Conservation (phyloP, 2,329 filamentous ascomycete genomes). For the Dichotomopilus funicola region DNA sequence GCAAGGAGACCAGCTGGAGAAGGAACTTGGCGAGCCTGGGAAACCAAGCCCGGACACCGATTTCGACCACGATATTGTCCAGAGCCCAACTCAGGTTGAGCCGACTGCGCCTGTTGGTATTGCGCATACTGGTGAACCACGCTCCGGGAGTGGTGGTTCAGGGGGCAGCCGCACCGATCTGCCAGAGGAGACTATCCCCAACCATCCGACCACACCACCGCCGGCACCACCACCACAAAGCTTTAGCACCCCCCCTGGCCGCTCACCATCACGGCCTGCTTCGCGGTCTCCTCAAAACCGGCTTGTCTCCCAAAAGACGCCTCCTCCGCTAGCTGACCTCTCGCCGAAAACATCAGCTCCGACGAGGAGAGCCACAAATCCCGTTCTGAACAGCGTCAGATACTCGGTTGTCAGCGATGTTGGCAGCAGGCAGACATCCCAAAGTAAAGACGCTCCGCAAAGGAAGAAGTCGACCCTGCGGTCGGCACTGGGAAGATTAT, state of each 20-base stretch:
- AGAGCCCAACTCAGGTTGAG: no score
- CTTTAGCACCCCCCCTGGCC: conserved; percentile 3
- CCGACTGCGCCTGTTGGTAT: no score
- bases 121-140: background rate
- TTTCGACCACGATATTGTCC: no score
- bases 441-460: conserved; percentile 35
- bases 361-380: conserved; percentile 29
- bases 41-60: background rate
- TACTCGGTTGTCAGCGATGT: conserved; percentile 42
- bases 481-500: conserved; percentile 49
- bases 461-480: conserved; percentile 54
- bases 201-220: conserved; percentile 22
- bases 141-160: conserved; percentile 6
- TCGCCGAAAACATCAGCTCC: conserved; percentile 17
- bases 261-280: conserved; percentile 16
- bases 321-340: conserved; percentile 17
- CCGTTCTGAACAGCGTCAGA: conserved; percentile 35
- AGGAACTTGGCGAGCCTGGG: background rate
- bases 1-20: conserved; percentile 3
- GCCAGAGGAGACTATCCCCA: conserved; percentile 18
- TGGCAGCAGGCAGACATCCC: conserved; percentile 30
- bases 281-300: conserved; percentile 18
- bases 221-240: conserved; percentile 17
- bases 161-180: conserved; percentile 15
- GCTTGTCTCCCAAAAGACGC: conserved; percentile 14